Evolutionary conservation across 441 rosid species (phyloP), one percentile per base, ranked within the genome.

Genomic region (Dalechampia spathulata): DNA sequence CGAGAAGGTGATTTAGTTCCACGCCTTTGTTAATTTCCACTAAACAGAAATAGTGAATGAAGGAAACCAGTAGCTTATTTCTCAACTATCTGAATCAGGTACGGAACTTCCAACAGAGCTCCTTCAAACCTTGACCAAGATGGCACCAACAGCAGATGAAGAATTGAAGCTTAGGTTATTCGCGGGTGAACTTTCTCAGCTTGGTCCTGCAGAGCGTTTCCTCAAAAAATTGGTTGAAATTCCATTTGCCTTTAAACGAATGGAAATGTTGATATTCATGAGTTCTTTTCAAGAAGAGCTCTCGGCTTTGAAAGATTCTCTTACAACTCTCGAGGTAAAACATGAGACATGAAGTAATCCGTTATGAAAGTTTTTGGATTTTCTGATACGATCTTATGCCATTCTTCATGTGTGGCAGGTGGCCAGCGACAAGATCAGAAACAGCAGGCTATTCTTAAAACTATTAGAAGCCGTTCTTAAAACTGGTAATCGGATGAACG

Each of bases 401-500:
- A n/a, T n/a, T n/a, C 39, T 17, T 47, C 30, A 52, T 37, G 20
- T 56, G 32, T 59, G 39, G 49, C 78, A 93, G 97, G 79, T 87
- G 67, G 92, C 96, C 25, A 80, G 95, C 72, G 73, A 78, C 63
- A 83, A 85, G 71, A 95, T 93, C 44, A 77, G 69, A 57, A 83
- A 80, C 65, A 89, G 92, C 69, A 67, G 97, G 63, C 65, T 93
- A 54, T 93, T 93, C 78, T 79, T 87, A 42, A 93, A 93, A 73
- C 82, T 93, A 45, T 62, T 93, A 65, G 99, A 93, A 73, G 99
- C 99, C 16, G 96, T 93, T 65, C 95, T 93, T 7, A 89, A 93
- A 75, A 93, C 99, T 9, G 99, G 99, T 47, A 93, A 93, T 61
- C 80, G 99, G 30, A 93, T 93, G 99, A 93, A 93, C 67, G 83